Conservation (phyloP, 2,329 filamentous ascomycete species). For the Diaporthe longicolla region DNA sequence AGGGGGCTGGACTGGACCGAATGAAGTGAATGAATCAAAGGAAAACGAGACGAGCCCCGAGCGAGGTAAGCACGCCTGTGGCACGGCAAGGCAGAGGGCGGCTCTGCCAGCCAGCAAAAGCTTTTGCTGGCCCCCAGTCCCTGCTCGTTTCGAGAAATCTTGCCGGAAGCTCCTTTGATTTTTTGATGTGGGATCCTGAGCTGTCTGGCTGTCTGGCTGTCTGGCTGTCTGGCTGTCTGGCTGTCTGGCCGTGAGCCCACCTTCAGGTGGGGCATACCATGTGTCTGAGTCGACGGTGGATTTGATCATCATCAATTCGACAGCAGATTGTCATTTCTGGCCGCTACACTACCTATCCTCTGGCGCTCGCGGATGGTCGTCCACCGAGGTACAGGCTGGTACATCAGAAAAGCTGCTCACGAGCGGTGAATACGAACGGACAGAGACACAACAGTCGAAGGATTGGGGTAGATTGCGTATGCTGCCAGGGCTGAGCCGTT, state of each 20-base stretch:
- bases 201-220: neutral
- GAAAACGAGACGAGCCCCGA: constrained; percentile 29
- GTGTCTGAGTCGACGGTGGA: constrained; percentile 18
- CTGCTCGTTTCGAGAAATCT: constrained; percentile 26
- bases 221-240: too few species aligned
- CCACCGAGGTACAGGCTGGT: neutral
- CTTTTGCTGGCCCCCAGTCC: constrained; percentile 6
- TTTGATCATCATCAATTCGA: constrained; percentile 18
- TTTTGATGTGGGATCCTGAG: neutral
- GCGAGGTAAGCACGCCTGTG: neutral
- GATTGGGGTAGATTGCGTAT: constrained; percentile 12
- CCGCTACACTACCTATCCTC: too few species aligned
- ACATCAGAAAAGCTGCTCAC: neutral
- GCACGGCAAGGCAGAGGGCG: neutral
- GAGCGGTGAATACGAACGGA: constrained; percentile 23
- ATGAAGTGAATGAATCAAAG: constrained; percentile 29
- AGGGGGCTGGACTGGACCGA: constrained; percentile 8
- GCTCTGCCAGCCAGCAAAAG: constrained; percentile 18
- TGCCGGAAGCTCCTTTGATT: constrained; percentile 28
- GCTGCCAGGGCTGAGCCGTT: constrained; percentile 12
- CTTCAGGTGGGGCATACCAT: neutral
- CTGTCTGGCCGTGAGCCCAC: constrained; percentile 20
- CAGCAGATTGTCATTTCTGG: constrained; percentile 31
- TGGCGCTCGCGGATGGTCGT: neutral
- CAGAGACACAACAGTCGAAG: neutral